A percentile compares a stretch with the other conserved stretches of the same genome.
phyloP scores from a whole-genome alignment of 2,329 filamentous ascomycete genomes.

The Clonostachys byssicola region DNA sequence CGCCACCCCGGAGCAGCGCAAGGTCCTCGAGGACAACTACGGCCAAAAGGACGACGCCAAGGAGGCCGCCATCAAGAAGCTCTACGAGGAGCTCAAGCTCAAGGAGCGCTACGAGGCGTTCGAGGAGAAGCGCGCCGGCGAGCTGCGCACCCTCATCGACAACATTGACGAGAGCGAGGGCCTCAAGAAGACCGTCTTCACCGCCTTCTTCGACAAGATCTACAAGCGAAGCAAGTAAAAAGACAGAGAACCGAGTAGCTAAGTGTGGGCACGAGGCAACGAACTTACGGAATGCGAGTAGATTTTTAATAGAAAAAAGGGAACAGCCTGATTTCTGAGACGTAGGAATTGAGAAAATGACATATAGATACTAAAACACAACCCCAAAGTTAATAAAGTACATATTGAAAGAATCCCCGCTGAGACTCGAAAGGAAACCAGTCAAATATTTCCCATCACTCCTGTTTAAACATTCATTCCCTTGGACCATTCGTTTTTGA shows the following conservation, averaged over 20 bases:
- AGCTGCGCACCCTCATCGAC: slow-evolving; percentile 72
- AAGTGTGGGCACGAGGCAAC: background rate
- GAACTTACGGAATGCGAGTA: background rate
- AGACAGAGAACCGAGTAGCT: background rate
- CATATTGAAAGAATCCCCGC: no score
- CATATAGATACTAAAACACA: background rate
- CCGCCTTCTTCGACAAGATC: slow-evolving; percentile 90
- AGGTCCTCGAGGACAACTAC: slow-evolving; percentile 88
- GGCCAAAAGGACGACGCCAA: slow-evolving; percentile 82
- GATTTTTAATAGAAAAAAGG: no score
- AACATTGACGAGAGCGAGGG: slow-evolving; percentile 82
- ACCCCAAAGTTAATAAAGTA: no score
- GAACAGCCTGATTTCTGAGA: no score
- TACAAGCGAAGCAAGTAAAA: slow-evolving; percentile 93
- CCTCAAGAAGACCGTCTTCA: slow-evolving; percentile 85
- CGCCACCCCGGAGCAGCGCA: slow-evolving; percentile 79
- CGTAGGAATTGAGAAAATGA: no score
- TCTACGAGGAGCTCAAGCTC: slow-evolving; percentile 83
- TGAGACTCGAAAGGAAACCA: no score
- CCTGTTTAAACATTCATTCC: no score
- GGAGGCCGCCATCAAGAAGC: slow-evolving; percentile 82
- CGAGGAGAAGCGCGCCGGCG: slow-evolving; percentile 81
- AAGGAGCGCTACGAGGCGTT: slow-evolving; percentile 82
- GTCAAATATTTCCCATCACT: no score
- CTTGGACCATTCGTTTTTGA: no score